A percentile compares a stretch with the other conserved stretches of the same genome.
These are phyloP conservation scores for Calonectria honghensis DNA, from an alignment of 2,329 filamentous ascomycete species.

Conservation along the genomic window DNA sequence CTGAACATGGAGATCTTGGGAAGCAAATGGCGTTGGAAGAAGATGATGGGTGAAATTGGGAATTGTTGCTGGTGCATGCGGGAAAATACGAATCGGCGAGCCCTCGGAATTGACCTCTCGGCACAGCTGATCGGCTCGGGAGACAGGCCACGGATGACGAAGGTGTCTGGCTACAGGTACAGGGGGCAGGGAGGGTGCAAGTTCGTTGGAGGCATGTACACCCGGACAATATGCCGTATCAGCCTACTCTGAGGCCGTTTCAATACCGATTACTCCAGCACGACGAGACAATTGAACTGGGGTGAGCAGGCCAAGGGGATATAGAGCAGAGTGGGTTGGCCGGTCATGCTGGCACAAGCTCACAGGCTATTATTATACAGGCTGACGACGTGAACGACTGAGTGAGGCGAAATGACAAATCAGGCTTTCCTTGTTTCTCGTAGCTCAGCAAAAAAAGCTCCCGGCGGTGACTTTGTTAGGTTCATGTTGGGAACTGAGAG, in stretches of 20 bases:
- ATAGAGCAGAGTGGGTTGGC: background rate
- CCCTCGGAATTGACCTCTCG: conserved; percentile 20
- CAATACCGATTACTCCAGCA: background rate
- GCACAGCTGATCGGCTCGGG: conserved; percentile 33
- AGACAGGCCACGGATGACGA: conserved; percentile 29
- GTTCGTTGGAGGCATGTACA: background rate
- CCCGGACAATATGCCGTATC: background rate
- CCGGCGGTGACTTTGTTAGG: background rate
- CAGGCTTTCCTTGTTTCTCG: conserved; percentile 8
- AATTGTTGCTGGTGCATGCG: background rate
- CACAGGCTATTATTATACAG: background rate
- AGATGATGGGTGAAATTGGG: background rate
- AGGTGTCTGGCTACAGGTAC: background rate
- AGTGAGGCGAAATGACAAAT: conserved; percentile 23
- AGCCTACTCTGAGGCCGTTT: background rate
- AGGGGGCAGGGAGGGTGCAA: conserved; percentile 14
- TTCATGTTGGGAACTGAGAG: background rate
- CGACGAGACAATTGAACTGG: background rate
- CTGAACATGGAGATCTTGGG: background rate
- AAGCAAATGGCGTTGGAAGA: background rate
- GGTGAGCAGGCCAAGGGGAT: background rate
- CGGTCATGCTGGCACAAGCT: background rate
- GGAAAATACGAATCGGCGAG: conserved; percentile 9
- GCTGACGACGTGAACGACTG: background rate
- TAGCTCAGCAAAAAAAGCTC: background rate